phyloP scores from a whole-genome alignment of 176 grass and related monocot genomes.

The Stipa capillata region DNA sequence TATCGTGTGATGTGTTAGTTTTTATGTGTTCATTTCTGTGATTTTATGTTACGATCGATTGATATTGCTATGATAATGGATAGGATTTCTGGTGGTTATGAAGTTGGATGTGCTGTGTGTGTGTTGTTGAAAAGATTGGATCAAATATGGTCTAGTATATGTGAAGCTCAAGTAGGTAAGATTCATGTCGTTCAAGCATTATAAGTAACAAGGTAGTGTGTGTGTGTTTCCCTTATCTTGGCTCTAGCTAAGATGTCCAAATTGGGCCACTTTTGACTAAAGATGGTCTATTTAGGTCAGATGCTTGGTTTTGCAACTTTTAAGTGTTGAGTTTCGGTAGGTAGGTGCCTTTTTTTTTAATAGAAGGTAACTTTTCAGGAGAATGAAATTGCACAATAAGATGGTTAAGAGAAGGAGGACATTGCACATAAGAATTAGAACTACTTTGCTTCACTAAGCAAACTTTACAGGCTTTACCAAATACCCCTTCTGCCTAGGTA shows the following conservation, averaged over 20 bases:
- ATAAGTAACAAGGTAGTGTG: not conserved
- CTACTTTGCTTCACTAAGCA: not conserved
- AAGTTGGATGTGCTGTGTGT: slow-evolving; percentile 88
- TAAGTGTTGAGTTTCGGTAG: not conserved
- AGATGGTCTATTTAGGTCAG: too few species aligned
- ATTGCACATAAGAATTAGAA: not conserved
- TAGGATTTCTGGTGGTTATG: slow-evolving; percentile 50
- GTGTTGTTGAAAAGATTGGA: slow-evolving; percentile 78
- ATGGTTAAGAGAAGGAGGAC: not conserved
- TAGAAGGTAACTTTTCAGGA: not conserved
- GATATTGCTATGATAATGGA: slow-evolving; percentile 59
- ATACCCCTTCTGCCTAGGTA: not conserved
- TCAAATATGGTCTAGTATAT: slow-evolving; percentile 62
- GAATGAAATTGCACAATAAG: not conserved
- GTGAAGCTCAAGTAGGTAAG: slow-evolving; percentile 39
- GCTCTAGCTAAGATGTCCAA: not conserved
- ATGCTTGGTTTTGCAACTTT: not conserved
- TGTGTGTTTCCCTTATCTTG: not conserved
- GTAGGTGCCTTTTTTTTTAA: not conserved
- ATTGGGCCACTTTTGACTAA: not conserved
- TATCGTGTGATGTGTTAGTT: not conserved
- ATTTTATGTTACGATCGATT: not conserved
- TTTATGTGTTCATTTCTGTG: not conserved
- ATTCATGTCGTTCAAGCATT: not conserved
- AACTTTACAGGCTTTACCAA: not conserved